Conservation (phyloP, 768 basidiomycete species). For the Trametes villosa region DNA sequence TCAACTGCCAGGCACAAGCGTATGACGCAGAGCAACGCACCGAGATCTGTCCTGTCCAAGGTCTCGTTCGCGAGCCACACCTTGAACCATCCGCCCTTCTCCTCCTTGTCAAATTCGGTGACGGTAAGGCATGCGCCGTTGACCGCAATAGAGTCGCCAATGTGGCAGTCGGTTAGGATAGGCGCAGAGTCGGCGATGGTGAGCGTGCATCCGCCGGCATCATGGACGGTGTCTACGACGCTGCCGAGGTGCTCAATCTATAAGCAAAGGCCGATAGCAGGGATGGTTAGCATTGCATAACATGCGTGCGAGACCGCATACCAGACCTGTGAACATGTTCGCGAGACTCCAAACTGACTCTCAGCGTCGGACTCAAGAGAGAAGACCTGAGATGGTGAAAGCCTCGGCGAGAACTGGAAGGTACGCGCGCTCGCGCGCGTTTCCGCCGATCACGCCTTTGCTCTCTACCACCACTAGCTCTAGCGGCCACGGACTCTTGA, state of each 20-base stretch:
- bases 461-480: slow-evolving; percentile 7
- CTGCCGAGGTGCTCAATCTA: slow-evolving; percentile 92
- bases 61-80: slow-evolving; percentile 98
- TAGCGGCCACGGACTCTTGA: neutral
- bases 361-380: neutral
- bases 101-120: slow-evolving; percentile 71
- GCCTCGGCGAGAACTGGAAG: neutral
- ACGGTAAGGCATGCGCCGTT: slow-evolving; percentile 86
- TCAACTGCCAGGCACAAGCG: neutral
- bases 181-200: slow-evolving; percentile 70
- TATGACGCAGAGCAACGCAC: slow-evolving; percentile 45
- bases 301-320: slow-evolving; percentile 40
- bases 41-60: slow-evolving; percentile 86
- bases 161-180: slow-evolving; percentile 85
- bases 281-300: slow-evolving; percentile 13
- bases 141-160: slow-evolving; percentile 94
- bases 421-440: neutral
- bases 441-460: neutral
- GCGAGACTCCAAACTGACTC: neutral
- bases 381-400: slow-evolving; percentile 1
- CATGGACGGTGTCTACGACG: slow-evolving; percentile 64
- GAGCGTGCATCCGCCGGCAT: slow-evolving; percentile 80
- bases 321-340: slow-evolving; percentile 80
- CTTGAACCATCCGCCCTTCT: slow-evolving; percentile 80
- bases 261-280: slow-evolving; percentile 7